A percentile compares a stretch with the other conserved stretches of the same genome.
Conservation (phyloP, 202 grass and related monocot genomes). For the Musa balbisiana region DNA sequence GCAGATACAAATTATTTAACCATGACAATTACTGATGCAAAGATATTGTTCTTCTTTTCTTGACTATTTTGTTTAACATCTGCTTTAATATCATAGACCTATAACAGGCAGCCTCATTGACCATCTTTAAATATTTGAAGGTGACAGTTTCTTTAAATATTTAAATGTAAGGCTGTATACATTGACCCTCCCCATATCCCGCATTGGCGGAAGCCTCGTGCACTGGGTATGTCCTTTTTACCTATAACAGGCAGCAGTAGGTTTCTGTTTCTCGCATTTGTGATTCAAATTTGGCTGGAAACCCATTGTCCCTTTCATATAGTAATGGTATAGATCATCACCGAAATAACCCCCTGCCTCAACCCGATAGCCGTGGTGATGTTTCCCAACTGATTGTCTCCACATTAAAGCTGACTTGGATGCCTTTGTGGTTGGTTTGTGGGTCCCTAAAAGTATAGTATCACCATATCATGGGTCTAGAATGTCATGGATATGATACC, state of each 20-base stretch:
- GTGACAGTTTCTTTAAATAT: no score
- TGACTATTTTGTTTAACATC: not conserved
- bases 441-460: no score
- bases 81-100: not conserved
- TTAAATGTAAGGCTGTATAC: no score
- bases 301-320: not conserved
- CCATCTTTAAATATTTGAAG: no score
- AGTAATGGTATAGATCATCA: not conserved
- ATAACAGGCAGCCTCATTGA: not conserved
- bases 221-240: no score
- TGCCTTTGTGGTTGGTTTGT: not conserved
- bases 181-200: no score
- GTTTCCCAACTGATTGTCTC: not conserved
- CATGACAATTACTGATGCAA: no score
- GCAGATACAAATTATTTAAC: no score
- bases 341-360: not conserved
- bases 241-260: no score
- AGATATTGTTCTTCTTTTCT: not conserved
- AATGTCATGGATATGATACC: not conserved
- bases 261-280: no score
- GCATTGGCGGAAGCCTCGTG: no score
- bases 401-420: not conserved
- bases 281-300: not conserved
- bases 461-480: not conserved
- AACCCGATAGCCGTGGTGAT: not conserved